Evolutionary conservation across 306 rosid genomes (phyloP).

Genomic region (Prunus mume): DNA sequence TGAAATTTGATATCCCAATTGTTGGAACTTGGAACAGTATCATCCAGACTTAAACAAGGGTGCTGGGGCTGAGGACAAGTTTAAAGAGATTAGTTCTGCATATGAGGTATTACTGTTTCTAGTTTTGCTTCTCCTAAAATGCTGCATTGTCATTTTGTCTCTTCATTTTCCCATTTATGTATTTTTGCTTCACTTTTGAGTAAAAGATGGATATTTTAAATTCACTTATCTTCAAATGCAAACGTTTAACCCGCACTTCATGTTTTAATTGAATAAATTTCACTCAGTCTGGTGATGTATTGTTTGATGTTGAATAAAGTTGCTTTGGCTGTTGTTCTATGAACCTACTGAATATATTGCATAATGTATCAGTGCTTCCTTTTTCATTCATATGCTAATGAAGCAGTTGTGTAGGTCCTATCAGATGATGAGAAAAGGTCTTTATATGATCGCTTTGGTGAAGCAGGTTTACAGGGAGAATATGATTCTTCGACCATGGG

Average conservation of each 20-base stretch:
- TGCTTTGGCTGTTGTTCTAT: not conserved
- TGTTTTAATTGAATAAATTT: not conserved
- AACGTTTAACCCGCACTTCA: not conserved
- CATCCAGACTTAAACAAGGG: slow-evolving; percentile 72
- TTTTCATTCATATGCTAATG: slow-evolving; percentile 50
- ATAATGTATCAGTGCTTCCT: slow-evolving; percentile 17
- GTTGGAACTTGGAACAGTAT: slow-evolving; percentile 46
- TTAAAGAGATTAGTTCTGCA: slow-evolving; percentile 95
- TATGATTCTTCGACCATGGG: slow-evolving; percentile 47
- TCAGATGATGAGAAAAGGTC: slow-evolving; percentile 97
- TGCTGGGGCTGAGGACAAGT: slow-evolving; percentile 86
- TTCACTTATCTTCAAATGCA: not conserved
- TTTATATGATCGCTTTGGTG: slow-evolving; percentile 88
- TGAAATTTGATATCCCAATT: slow-evolving; percentile 11
- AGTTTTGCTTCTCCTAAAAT: not conserved
- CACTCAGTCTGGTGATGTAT: slow-evolving; percentile 10
- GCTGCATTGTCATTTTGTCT: not conserved
- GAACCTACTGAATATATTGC: slow-evolving; percentile 14
- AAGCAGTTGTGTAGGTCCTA: slow-evolving; percentile 77
- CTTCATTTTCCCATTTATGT: not conserved
- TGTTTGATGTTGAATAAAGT: slow-evolving; percentile 12
- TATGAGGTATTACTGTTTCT: slow-evolving; percentile 65
- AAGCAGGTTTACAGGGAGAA: slow-evolving; percentile 82
- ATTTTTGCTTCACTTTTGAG: not conserved
- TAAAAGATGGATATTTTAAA: not conserved